Base-by-base conservation (phyloP, 768 basidiomycete species). In the Kwoniella mangroviensis region DNA sequence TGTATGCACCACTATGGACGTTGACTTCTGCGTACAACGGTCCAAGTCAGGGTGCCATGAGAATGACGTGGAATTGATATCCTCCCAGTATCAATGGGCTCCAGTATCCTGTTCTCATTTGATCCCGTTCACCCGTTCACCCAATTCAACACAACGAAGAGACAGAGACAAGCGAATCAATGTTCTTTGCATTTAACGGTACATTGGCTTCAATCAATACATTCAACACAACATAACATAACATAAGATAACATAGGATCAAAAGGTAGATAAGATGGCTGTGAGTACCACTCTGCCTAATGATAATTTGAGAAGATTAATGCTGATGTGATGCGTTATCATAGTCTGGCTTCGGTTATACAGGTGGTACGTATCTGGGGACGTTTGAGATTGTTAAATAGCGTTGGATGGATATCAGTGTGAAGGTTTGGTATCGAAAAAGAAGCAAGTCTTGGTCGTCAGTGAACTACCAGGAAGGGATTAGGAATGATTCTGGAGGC, bases 301-400 rank as follows among this genome's bases (percentile, higher is more conserved):
- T 15, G 4, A 21, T 41, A 19, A 12, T 66, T 6, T 51, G 43
- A 21, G 24, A 4, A 24, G 62, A 43, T 15, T 15, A 11, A 15
- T n/a, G 42, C 54, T 54, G 42, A 62, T 24, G 40, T 26, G 61
- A 45, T 68, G 58, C 65, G 41, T 13, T 10, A 0, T 4, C 4
- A 11, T 63, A 90, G 90, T 90, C 89, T 69, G 90, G 90, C 60
- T 90, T 87, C 82, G 85, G 88, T 61, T 89, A 88, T 79, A 86
- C 85, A 65, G 89, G 89, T 81, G 89, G 88, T 88, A 72, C 61
- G 85, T 79, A n/a, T 61, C 21, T 64, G 9, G 15, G 4, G 21
- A 21, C 45, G 58, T 34, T 41, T 19, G n/a, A 42, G 58, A 21
- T 12, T 58, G 19, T 49, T 53, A 53, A 19, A 19, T 34, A 45